Evolutionary conservation across 495 filamentous ascomycete species (phyloP), one percentile per base, ranked within the genome.

Genomic region (Penicillium herquei): DNA sequence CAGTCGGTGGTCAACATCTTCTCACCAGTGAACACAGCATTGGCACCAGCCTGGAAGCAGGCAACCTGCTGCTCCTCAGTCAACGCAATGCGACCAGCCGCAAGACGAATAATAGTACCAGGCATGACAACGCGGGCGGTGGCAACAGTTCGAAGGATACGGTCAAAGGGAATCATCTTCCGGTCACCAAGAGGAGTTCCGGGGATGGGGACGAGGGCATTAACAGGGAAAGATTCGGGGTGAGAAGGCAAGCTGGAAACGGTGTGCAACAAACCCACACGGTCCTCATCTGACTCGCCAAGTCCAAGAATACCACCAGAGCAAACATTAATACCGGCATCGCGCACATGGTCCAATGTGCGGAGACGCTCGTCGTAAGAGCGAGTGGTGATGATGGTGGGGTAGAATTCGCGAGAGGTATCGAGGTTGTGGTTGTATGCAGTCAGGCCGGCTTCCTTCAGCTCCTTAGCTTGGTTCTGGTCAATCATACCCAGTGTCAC

Each of bases 351-450:
- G 26, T 78, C 72, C 35, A 95, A 78, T 0, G 90, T 93, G 55
- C 80, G 72, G 26, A 95, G 72, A 7, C 90, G 83, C 75, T 95
- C 90, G 64, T 95, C 90, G 68, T 93, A 95, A 6, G 81, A 85
- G 18, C 90, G 75, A 2, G 89, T 92, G 3, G 88, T 88, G 68
- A 93, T 95, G 49, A 93, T 80, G 40, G 73, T 81, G 1, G 90
- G 89, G 65, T 93, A 95, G 73, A 87, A 87, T 70, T 93, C 90
- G 51, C 90, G 81, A n/a, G 81, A 86, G 3, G 90, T 95, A 68
- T 95, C 90, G 48, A 95, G 76, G 64, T 95, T 95, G 74, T 95
- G 90, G 71, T 95, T 93, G 69, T 93, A 93, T 1, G 90, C 90
- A 12, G 90, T 95, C 57, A 95, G 67, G 0, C 90, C 90, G 1